A percentile compares a stretch with the other conserved stretches of the same genome.
These are phyloP conservation scores for Coemansia sp. DNA, from an alignment of 371 early-diverging fungal species.

Conservation along the genomic window DNA sequence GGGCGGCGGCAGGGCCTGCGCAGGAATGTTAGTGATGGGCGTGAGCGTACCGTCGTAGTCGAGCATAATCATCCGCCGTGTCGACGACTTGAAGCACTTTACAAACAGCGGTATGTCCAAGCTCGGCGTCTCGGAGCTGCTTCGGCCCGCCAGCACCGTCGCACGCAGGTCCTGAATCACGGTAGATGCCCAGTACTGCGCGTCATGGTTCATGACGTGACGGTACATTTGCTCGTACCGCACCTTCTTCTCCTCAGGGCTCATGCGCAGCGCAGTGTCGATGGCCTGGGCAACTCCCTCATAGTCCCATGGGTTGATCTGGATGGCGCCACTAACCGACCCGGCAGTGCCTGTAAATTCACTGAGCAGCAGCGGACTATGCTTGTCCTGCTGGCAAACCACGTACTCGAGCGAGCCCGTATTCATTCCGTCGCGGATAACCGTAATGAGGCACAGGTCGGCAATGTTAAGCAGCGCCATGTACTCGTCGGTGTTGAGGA, in stretches of 20 bases:
- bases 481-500: constrained; percentile 83
- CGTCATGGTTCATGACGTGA: constrained; percentile 47
- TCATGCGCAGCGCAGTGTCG: constrained; percentile 76
- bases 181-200: constrained; percentile 65
- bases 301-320: constrained; percentile 90
- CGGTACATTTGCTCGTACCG: constrained; percentile 47
- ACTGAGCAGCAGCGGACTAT: constrained; percentile 84
- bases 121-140: constrained; percentile 58
- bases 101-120: constrained; percentile 33
- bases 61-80: constrained; percentile 62
- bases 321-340: constrained; percentile 82
- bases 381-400: constrained; percentile 81
- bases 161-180: constrained; percentile 60
- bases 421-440: constrained; percentile 97
- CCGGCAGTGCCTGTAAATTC: constrained; percentile 97
- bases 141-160: constrained; percentile 55
- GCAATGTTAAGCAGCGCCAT: constrained; percentile 88
- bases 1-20: constrained; percentile 64
- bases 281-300: constrained; percentile 83
- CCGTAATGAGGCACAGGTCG: constrained; percentile 90
- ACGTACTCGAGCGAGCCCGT: constrained; percentile 95
- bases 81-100: constrained; percentile 29
- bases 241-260: constrained; percentile 60
- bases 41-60: constrained; percentile 91
- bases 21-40: constrained; percentile 66